Percentiles rank a stretch among this genome's conserved stretches.
Evolutionary conservation across 805 yeast genomes (phyloP).

Genomic region (Scheffersomyces stipitis): DNA sequence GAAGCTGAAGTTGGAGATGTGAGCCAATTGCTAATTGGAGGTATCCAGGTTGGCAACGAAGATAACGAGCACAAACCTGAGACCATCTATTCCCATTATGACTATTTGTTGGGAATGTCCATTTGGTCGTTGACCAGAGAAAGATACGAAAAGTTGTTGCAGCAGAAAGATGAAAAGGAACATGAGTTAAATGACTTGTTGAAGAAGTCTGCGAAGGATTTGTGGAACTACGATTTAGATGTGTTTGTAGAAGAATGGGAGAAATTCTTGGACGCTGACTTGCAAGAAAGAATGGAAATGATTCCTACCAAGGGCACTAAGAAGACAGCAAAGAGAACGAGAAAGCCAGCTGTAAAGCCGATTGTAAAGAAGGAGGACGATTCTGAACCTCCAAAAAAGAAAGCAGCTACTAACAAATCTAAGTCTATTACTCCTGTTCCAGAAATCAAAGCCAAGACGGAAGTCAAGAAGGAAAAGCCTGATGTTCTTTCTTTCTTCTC

Average conservation of each 20-base stretch:
- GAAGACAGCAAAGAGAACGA: conserved; percentile 30
- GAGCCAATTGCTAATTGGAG: conserved; percentile 22
- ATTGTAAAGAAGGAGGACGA: background rate
- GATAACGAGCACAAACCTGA: conserved; percentile 48
- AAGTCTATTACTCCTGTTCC: background rate
- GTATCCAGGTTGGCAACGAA: conserved; percentile 22
- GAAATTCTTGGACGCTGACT: conserved; percentile 65
- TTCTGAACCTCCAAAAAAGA: conserved; percentile 6
- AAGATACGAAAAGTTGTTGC: conserved; percentile 75
- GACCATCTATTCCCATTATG: conserved; percentile 66
- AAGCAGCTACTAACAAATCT: background rate
- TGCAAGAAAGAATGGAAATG: conserved; percentile 52
- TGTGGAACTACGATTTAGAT: conserved; percentile 85
- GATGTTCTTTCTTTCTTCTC: conserved; percentile 18
- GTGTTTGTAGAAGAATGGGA: conserved; percentile 67
- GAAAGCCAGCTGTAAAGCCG: conserved; percentile 1
- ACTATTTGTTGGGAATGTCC: conserved; percentile 87
- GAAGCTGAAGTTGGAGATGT: conserved; percentile 40
- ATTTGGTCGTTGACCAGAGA: conserved; percentile 92
- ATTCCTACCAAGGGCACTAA: conserved; percentile 45
- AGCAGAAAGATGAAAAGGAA: conserved; percentile 72
- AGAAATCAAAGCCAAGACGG: conserved; percentile 8
- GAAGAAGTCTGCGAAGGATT: conserved; percentile 73
- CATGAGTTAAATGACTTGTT: conserved; percentile 66
- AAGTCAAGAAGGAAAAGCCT: conserved; percentile 10